Percentiles rank a stretch among this genome's conserved stretches.
phyloP scores from a whole-genome alignment of 1,284 basidiomycete species.

The Laetiporus sulphureus region DNA sequence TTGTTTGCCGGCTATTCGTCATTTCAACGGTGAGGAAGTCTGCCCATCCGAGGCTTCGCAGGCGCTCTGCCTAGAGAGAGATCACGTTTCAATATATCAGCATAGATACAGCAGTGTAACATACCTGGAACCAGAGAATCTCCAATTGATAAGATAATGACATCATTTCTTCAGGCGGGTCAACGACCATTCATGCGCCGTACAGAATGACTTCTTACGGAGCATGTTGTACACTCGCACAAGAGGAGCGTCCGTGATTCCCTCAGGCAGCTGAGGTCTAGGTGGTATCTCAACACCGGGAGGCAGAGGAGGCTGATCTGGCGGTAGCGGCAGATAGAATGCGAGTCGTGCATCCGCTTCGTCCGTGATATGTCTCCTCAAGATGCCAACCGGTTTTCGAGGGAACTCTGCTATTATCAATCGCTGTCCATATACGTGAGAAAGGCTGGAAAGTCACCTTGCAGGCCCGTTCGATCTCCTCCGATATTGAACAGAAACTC shows the following conservation, averaged over 20 bases:
- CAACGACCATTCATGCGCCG: too few species aligned
- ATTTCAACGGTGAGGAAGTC: slow-evolving; percentile 63
- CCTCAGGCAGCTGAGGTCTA: slow-evolving; percentile 49
- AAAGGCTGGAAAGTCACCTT: slow-evolving; percentile 37
- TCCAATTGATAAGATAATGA: slow-evolving; percentile 81
- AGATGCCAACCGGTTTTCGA: slow-evolving; percentile 49
- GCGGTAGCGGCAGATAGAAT: slow-evolving; percentile 48
- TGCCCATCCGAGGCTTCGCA: slow-evolving; percentile 74
- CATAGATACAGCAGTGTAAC: slow-evolving; percentile 6
- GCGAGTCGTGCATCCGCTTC: slow-evolving; percentile 64
- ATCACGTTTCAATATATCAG: background rate
- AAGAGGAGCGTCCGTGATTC: slow-evolving; percentile 67
- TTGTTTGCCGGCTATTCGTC: slow-evolving; percentile 53
- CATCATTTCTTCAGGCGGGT: slow-evolving; percentile 67
- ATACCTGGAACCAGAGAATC: slow-evolving; percentile 72
- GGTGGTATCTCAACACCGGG: slow-evolving; percentile 40
- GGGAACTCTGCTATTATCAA: slow-evolving; percentile 52
- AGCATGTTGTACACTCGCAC: slow-evolving; percentile 76
- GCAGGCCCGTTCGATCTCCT: slow-evolving; percentile 62
- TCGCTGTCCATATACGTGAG: background rate
- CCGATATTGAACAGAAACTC: slow-evolving; percentile 69
- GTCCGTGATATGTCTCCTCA: slow-evolving; percentile 63
- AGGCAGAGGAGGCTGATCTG: slow-evolving; percentile 28
- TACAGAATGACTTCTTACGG: slow-evolving; percentile 50
- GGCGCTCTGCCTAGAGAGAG: slow-evolving; percentile 50